Evolutionary conservation across 2,329 filamentous ascomycete species (phyloP).

Genomic region (Niveomyces coronatus): DNA sequence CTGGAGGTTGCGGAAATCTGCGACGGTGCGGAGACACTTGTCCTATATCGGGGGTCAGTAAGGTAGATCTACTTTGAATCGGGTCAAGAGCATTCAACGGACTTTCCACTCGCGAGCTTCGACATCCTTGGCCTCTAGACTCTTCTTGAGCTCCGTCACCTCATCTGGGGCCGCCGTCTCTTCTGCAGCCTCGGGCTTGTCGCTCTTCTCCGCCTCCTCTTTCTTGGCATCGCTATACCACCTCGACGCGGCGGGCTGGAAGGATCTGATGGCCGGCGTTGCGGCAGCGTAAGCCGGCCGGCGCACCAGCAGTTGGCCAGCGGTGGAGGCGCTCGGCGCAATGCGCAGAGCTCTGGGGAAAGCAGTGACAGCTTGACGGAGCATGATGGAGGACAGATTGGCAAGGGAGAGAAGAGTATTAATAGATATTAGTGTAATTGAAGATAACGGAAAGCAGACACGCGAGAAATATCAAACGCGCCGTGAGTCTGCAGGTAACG

Average conservation of each 20-base stretch:
- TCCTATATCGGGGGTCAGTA: constrained; percentile 49
- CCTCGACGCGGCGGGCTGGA: constrained; percentile 26
- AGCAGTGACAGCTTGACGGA: constrained; percentile 33
- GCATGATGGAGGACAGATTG: constrained; percentile 24
- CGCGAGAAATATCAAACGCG: background rate
- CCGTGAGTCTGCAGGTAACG: background rate
- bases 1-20: constrained; percentile 97
- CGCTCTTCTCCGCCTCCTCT: constrained; percentile 24
- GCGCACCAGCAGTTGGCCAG: constrained; percentile 24
- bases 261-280: constrained; percentile 25
- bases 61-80: background rate
- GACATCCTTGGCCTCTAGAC: constrained; percentile 41
- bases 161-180: constrained; percentile 23
- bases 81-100: constrained; percentile 16
- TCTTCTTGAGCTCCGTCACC: constrained; percentile 37
- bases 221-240: constrained; percentile 42
- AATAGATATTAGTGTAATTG: constrained; percentile 6
- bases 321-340: constrained; percentile 24
- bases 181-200: constrained; percentile 18
- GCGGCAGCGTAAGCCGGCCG: constrained; percentile 28
- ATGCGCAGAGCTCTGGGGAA: constrained; percentile 36
- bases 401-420: constrained; percentile 3
- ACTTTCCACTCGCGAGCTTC: constrained; percentile 75
- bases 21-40: constrained; percentile 85
- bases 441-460: background rate